Evolutionary conservation across 2,329 filamentous ascomycete species (phyloP), one percentile per base, ranked within the genome.

Genomic region (Aquanectria penicillioides): DNA sequence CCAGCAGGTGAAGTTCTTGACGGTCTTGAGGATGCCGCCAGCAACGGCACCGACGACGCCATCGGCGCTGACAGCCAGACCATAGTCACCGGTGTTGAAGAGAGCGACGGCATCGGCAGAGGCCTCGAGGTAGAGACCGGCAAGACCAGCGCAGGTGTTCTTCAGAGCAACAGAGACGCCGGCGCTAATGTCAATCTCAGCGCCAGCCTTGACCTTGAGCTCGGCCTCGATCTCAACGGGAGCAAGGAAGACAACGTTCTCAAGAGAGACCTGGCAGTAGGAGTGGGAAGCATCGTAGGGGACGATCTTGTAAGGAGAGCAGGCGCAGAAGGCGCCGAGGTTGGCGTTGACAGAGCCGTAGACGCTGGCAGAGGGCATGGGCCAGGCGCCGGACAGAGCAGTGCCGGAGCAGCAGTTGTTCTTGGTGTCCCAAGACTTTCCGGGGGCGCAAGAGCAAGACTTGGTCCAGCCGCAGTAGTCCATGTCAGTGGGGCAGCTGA

Each of bases 371-470:
- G 66, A 50, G 12, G 75, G 72, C 69, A 71, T 62, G 29, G 75
- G 73, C 75, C 75, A 77, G 58, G 71, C 68, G 49, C 75, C 74
- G 2, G 26, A 59, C 34, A 70, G 58, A 41, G 51, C 38, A 15
- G 50, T 49, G 41, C 75, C 75, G 20, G 59, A 36, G 58, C 75
- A 77, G 37, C 28, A 71, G 29, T 33, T 22, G 52, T 60, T 65
- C 47, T 61, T 49, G 38, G 66, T 56, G 37, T 81, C 77, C 59
- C 75, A 75, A 52, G 73, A 69, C 69, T 77, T 73, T 56, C 78
- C 80, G 12, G 78, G 74, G 12, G 74, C 60, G 57, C 81, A 81
- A 13, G 80, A 69, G 70, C 81, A 83, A 26, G 79, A 54, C 65
- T 72, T 73, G 57, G 70, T 72, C 75, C 75, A 77, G 57, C 71